Evolutionary conservation across 2,329 filamentous ascomycete species (phyloP).

Genomic region (Nothopassalora personata): DNA sequence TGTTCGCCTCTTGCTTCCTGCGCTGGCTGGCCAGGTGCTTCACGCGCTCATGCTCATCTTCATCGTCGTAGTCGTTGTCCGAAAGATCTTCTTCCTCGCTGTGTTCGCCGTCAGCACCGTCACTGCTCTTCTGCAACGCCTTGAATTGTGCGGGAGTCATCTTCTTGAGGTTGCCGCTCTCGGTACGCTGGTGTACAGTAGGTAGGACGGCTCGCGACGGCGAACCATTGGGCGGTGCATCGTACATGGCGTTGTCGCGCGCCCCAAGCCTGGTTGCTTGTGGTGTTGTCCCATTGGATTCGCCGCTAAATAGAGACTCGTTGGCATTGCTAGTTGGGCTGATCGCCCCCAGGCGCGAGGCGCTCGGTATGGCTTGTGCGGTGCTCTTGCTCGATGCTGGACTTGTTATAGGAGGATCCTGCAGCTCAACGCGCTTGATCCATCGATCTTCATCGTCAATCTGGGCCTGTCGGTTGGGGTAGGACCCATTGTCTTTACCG

Average conservation of each 20-base stretch:
- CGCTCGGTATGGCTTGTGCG: slow-evolving; percentile 10
- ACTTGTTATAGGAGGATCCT: slow-evolving; percentile 11
- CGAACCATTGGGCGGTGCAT: slow-evolving; percentile 31
- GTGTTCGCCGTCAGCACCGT: slow-evolving; percentile 39
- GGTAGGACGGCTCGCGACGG: slow-evolving; percentile 30
- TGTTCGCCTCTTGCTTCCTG: slow-evolving; percentile 82
- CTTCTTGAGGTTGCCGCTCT: slow-evolving; percentile 52
- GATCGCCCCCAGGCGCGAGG: slow-evolving; percentile 15
- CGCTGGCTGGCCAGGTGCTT: slow-evolving; percentile 69
- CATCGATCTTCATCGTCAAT: slow-evolving; percentile 27
- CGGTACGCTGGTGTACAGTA: slow-evolving; percentile 18
- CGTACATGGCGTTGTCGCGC: slow-evolving; percentile 26
- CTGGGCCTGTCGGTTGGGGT: slow-evolving; percentile 22
- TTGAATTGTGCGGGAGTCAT: slow-evolving; percentile 91
- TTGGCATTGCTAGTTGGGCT: slow-evolving; percentile 24
- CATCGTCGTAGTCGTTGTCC: slow-evolving; percentile 60
- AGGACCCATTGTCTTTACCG: slow-evolving; percentile 19
- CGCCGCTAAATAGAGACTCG: slow-evolving; percentile 14
- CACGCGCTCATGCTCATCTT: slow-evolving; percentile 73
- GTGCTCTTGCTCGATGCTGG: slow-evolving; percentile 6
- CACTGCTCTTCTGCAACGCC: slow-evolving; percentile 60
- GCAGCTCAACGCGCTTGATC: slow-evolving; percentile 21
- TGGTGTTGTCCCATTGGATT: slow-evolving; percentile 27
- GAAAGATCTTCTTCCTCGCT: slow-evolving; percentile 45
- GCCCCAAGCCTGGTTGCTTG: slow-evolving; percentile 13